Base-by-base conservation (phyloP, 345 rosid genomes). In the Fremontodendron californicum region DNA sequence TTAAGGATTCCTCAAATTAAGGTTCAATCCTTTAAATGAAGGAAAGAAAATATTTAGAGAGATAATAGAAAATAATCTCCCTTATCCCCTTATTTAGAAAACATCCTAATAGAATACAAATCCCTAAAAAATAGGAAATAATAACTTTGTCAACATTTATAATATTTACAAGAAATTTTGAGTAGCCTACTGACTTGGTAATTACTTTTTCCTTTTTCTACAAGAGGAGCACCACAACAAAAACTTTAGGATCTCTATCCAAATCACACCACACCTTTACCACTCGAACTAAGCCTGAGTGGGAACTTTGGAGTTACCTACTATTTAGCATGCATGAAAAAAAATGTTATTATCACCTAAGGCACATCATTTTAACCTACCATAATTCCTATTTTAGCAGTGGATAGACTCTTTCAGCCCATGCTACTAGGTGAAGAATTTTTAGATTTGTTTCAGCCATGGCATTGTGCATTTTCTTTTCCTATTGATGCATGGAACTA, bases 281-380 rank as follows among this genome's bases (percentile, higher is more conserved):
- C 45, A 64, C 70, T 35, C 9, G 6, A 64, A 35, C 46, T 16
- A 37, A 37, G 46, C 46, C 13, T 0, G 12, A 35, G 15, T 64
- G 70, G n/a, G 27, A 64, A 37, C 39, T 64, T 64, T 37, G 70
- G 27, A 37, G 70, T 18, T 19, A 37, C 70, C 21, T 61, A 31
- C 66, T 61, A 37, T n/a, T 64, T 64, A 35, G 27, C 46, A 37
- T 64, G 70, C 70, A 64, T 19, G n/a, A n/a, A 64, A 64, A 35
- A 35, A 19, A 46, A 64, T 64, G 13, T 64, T 64, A n/a, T n/a
- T n/a, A n/a, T n/a, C n/a, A 35, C 9, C 19, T 19, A 9, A 37
- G 19, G 7, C 11, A 19, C 25, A 39, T 64, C 31, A n/a, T 55
- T 21, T 19, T 64, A 35, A 19, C 46, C 6, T 37, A 64, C 27